phyloP scores from a whole-genome alignment of 2,329 filamentous ascomycete genomes.

The Diaporthe velutina region DNA sequence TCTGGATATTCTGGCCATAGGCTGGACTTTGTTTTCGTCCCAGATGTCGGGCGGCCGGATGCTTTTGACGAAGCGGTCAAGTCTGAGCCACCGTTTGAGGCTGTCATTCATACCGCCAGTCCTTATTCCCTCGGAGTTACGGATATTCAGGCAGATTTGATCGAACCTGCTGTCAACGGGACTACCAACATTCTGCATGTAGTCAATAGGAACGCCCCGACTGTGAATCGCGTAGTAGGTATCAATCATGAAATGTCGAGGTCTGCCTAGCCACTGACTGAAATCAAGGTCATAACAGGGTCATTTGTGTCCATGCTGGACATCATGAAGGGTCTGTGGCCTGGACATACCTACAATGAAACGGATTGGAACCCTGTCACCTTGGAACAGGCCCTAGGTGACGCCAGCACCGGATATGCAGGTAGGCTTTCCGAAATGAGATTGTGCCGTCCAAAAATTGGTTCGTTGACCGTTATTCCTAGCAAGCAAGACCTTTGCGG shows the following conservation, averaged over 20 bases:
- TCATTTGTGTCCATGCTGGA: slow-evolving; percentile 59
- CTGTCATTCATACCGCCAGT: slow-evolving; percentile 80
- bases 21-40: slow-evolving; percentile 68
- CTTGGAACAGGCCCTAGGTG: slow-evolving; percentile 49
- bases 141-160: slow-evolving; percentile 59
- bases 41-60: slow-evolving; percentile 76
- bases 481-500: slow-evolving; percentile 1
- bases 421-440: not conserved
- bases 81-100: slow-evolving; percentile 71
- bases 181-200: slow-evolving; percentile 63
- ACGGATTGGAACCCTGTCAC: slow-evolving; percentile 57
- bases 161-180: slow-evolving; percentile 69
- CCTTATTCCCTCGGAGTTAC: slow-evolving; percentile 79
- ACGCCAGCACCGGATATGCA: not conserved
- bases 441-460: accelerated
- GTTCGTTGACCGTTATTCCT: not conserved
- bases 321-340: slow-evolving; percentile 47
- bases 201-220: slow-evolving; percentile 55
- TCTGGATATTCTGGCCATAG: too few relatives aligned
- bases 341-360: slow-evolving; percentile 56
- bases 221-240: slow-evolving; percentile 70
- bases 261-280: too few relatives aligned
- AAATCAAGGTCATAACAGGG: slow-evolving; percentile 64
- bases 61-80: slow-evolving; percentile 72
- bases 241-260: not conserved